Evolutionary conservation across 1,284 basidiomycete genomes (phyloP).

Genomic region (Leccinum subrobustum): DNA sequence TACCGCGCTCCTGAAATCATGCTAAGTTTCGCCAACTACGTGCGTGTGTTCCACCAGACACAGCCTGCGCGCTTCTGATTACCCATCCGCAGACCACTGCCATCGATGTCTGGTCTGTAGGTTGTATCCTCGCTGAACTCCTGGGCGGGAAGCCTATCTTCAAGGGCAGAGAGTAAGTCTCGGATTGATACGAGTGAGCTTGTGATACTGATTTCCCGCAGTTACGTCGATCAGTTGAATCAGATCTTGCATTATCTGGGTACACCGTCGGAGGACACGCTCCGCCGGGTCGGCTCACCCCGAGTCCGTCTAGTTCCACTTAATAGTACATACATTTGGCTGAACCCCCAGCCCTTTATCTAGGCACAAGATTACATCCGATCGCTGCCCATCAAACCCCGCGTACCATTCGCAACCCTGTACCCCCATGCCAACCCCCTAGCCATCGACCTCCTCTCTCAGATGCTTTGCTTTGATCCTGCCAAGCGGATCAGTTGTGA

Average conservation of each 20-base stretch:
- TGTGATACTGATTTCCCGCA: slow-evolving; percentile 29
- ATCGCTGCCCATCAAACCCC: slow-evolving; percentile 94
- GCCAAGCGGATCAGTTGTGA: slow-evolving; percentile 95
- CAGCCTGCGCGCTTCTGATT: slow-evolving; percentile 12
- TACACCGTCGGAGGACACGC: slow-evolving; percentile 94
- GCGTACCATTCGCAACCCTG: slow-evolving; percentile 87
- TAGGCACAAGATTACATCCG: slow-evolving; percentile 98
- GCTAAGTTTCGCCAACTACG: slow-evolving; percentile 95
- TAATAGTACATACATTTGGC: neutral
- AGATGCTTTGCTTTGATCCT: slow-evolving; percentile 95
- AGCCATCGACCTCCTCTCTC: slow-evolving; percentile 89
- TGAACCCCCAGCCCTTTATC: slow-evolving; percentile 11
- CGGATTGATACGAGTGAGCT: neutral
- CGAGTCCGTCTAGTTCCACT: slow-evolving; percentile 48
- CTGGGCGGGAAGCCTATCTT: slow-evolving; percentile 97
- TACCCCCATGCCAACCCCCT: slow-evolving; percentile 94
- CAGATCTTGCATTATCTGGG: slow-evolving; percentile 98
- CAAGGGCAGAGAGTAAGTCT: slow-evolving; percentile 90
- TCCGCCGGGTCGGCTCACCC: slow-evolving; percentile 91
- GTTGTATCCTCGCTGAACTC: slow-evolving; percentile 96
- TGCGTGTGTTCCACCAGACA: slow-evolving; percentile 38
- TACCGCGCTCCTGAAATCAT: slow-evolving; percentile 97
- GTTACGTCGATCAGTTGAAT: slow-evolving; percentile 98
- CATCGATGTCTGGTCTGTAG: slow-evolving; percentile 98
- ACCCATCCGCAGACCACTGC: slow-evolving; percentile 58